Conservation (phyloP, 2,329 filamentous ascomycete genomes). For the Myotisia sp. region DNA sequence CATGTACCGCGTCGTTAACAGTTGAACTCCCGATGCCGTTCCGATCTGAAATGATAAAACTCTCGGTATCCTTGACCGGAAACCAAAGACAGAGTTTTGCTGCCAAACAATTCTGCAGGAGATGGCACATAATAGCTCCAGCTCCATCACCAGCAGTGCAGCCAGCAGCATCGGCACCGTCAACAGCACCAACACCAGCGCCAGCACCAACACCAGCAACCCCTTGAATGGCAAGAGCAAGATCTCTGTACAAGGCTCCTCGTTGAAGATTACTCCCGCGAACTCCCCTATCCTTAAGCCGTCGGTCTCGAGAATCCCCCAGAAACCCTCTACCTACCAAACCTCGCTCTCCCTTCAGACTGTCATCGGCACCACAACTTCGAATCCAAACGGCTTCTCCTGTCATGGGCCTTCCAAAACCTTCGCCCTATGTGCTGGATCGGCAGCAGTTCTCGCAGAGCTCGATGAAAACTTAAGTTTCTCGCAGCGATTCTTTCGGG, state of each 20-base stretch:
- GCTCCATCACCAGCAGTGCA: constrained; percentile 12
- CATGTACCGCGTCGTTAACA: constrained; percentile 1
- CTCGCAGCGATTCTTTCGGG: constrained; percentile 79
- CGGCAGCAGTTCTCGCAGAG: constrained; percentile 78
- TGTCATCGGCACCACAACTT: constrained; percentile 83
- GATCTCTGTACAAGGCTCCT: constrained; percentile 19
- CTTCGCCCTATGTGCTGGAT: constrained; percentile 86
- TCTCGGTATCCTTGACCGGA: constrained; percentile 16
- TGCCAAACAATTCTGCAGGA: constrained; percentile 15
- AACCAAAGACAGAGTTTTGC: constrained; percentile 16
- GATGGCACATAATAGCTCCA: constrained; percentile 23
- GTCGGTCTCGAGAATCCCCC: constrained; percentile 44
- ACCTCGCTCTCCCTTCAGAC: constrained; percentile 56
- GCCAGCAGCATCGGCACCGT: constrained; percentile 19
- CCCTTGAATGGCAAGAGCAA: constrained; percentile 24
- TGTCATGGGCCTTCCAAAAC: constrained; percentile 52
- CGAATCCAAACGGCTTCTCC: constrained; percentile 73
- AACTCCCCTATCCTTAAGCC: constrained; percentile 57
- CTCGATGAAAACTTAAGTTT: constrained; percentile 51
- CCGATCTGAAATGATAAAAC: constrained; percentile 18
- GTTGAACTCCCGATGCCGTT: constrained; percentile 16
- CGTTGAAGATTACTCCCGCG: constrained; percentile 57
- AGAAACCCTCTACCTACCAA: constrained; percentile 31
- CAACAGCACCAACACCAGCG: constrained; percentile 21
- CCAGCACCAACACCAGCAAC: constrained; percentile 9